Evolutionary conservation across 371 early-diverging fungal species (phyloP).

Genomic region (Lichtheimia corymbifera): DNA sequence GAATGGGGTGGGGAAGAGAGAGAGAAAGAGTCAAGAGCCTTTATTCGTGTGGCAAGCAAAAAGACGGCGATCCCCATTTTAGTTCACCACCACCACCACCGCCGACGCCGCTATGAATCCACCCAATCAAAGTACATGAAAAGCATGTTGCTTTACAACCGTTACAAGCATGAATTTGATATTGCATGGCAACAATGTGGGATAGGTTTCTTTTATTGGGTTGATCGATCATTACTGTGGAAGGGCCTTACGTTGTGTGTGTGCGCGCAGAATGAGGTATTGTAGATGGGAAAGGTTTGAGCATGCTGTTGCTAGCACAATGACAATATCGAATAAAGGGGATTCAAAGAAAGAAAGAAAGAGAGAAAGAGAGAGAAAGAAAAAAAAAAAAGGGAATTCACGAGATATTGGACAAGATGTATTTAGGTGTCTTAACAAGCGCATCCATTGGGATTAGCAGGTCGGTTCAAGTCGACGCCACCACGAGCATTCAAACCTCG

Average conservation of each 20-base stretch:
- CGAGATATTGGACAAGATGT: background rate
- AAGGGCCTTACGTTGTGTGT: too few relatives aligned
- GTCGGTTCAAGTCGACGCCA: constrained; percentile 41
- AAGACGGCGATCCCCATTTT: too few relatives aligned
- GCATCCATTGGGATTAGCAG: constrained; percentile 43
- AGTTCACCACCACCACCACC: too few relatives aligned
- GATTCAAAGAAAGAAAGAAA: background rate
- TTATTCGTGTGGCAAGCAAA: too few relatives aligned
- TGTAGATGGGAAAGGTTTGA: background rate
- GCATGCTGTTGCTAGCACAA: background rate
- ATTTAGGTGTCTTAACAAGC: constrained; percentile 38
- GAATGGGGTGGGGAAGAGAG: background rate
- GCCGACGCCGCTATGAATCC: too few relatives aligned
- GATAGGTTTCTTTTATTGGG: too few relatives aligned
- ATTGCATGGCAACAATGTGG: too few relatives aligned
- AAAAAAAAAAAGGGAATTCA: background rate
- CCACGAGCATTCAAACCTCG: constrained; percentile 37
- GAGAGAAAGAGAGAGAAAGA: background rate
- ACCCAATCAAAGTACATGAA: too few relatives aligned
- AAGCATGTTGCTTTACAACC: too few relatives aligned
- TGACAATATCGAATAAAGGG: background rate
- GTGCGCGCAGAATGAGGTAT: too few relatives aligned
- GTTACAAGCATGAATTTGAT: too few relatives aligned
- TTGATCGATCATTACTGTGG: too few relatives aligned
- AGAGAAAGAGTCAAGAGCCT: background rate